Evolutionary conservation across 2,329 filamentous ascomycete species (phyloP), one percentile per base, ranked within the genome.

Genomic region (Exophiala bonariae): DNA sequence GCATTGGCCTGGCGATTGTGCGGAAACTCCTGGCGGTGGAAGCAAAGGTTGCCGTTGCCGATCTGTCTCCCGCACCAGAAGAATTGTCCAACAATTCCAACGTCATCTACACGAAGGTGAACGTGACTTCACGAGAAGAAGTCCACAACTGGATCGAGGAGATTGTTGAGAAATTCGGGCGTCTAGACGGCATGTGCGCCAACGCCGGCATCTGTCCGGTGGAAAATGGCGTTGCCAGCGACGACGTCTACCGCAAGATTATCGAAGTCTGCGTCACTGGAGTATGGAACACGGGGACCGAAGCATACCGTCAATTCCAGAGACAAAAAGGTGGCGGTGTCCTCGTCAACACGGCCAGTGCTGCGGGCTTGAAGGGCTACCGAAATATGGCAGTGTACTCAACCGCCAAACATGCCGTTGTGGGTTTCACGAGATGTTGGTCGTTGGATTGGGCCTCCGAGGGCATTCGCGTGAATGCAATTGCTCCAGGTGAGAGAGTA

Each of bases 201-300:
- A 75, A 77, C 49, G 74, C 73, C 0, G 72, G 73, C 1, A 55
- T 80, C 30, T 47, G 44, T 35, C 44, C 44, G 3, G 23, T 17
- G 11, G 44, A 47, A 30, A 31, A 31, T 16, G 44, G 44, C 20
- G 37, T 47, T 42, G 44, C 31, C 23, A 36, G 38, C 30, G 44
- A 47, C 31, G 44, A 47, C 14, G 14, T 42, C 10, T 47, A 47
- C 38, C 37, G 31, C 3, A 22, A 23, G 14, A 47, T 47, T 16
- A 22, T 47, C n/a, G 44, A 20, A 16, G 44, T 47, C 37, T 47
- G 44, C 31, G 16, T 47, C 4, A 42, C 37, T 14, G 44, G 44
- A 11, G 44, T 47, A 20, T 47, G 44, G 44, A 47, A 47, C 38
- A 31, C 20, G 17, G 44, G 44, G 8, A 47, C 44, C 14, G 44